A percentile compares a stretch with the other conserved stretches of the same genome.
These are phyloP conservation scores for Trichoderma polysporum DNA, from an alignment of 2,329 filamentous ascomycete species.

Conservation along the genomic window DNA sequence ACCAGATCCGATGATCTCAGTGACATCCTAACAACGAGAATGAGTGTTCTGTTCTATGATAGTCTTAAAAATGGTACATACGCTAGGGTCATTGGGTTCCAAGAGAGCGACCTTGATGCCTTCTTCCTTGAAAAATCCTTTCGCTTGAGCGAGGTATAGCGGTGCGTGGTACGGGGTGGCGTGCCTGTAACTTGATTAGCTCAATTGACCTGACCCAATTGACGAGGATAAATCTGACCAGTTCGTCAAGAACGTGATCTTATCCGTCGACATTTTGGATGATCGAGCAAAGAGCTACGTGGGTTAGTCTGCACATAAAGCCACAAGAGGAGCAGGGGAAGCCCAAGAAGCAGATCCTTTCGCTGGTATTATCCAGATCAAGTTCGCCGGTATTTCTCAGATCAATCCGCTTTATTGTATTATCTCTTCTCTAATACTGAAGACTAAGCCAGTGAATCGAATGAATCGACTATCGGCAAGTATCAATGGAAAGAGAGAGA, in stretches of 20 bases:
- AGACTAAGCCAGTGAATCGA: background rate
- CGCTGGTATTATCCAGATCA: slow-evolving; percentile 87
- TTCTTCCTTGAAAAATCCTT: slow-evolving; percentile 72
- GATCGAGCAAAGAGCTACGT: slow-evolving; percentile 44
- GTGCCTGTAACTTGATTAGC: slow-evolving; percentile 55
- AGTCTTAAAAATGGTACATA: slow-evolving; percentile 31
- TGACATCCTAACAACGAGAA: slow-evolving; percentile 59
- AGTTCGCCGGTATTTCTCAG: slow-evolving; percentile 82
- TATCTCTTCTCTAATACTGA: background rate
- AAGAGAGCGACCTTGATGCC: slow-evolving; percentile 75
- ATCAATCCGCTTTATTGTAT: slow-evolving; percentile 37
- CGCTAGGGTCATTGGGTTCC: slow-evolving; percentile 76
- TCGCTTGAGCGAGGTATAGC: slow-evolving; percentile 72
- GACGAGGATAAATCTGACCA: slow-evolving; percentile 55
- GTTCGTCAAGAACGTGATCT: slow-evolving; percentile 83
- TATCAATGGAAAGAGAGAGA: background rate
- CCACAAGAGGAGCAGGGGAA: slow-evolving; percentile 32
- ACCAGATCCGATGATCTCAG: slow-evolving; percentile 74
- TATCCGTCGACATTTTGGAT: slow-evolving; percentile 72
- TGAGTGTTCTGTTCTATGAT: slow-evolving; percentile 25
- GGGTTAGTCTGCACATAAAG: slow-evolving; percentile 46
- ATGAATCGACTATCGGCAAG: background rate
- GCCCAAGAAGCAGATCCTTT: slow-evolving; percentile 78
- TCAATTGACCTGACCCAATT: background rate
- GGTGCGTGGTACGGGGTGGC: slow-evolving; percentile 79